Percentiles rank a stretch among this genome's conserved stretches.
These are phyloP conservation scores for Limonium bicolor DNA, from an alignment of 148 eudicot species.

Conservation along the genomic window DNA sequence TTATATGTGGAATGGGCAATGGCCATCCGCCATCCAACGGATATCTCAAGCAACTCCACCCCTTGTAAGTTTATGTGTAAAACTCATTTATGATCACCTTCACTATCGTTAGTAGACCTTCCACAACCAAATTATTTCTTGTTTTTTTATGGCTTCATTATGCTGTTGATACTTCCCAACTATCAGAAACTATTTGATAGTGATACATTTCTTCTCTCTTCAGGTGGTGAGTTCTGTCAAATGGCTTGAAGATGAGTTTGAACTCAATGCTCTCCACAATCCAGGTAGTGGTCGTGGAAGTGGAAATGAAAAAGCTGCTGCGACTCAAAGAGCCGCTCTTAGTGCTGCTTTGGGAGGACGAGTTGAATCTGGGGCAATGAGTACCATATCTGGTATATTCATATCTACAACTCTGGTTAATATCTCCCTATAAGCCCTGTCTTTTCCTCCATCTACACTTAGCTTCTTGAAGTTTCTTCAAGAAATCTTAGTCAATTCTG, in stretches of 20 bases:
- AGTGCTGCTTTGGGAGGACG: constrained; percentile 97
- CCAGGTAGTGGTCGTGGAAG: constrained; percentile 85
- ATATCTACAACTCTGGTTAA: background rate
- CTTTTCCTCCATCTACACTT: background rate
- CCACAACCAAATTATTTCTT: too few relatives aligned
- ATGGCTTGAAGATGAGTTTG: constrained; percentile 99
- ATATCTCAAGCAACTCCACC: constrained; percentile 99
- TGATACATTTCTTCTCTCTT: background rate
- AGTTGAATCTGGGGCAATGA: constrained; percentile 85
- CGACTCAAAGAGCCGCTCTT: constrained; percentile 81
- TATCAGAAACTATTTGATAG: too few relatives aligned
- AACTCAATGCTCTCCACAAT: constrained; percentile 98
- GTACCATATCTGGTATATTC: constrained; percentile 91
- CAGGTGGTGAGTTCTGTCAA: constrained; percentile 99
- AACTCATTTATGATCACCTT: background rate
- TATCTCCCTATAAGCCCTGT: background rate
- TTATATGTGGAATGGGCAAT: constrained; percentile 77
- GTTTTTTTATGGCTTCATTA: too few relatives aligned
- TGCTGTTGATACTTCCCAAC: too few relatives aligned
- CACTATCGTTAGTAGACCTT: too few relatives aligned
- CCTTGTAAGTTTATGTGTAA: constrained; percentile 53
- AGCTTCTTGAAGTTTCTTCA: background rate
- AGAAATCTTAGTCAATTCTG: too few relatives aligned
- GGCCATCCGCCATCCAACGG: constrained; percentile 88
- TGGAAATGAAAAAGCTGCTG: constrained; percentile 95